A percentile compares a stretch with the other conserved stretches of the same genome.
Evolutionary conservation across 495 filamentous ascomycete species (phyloP).

Genomic region (Penicillium herquei): DNA sequence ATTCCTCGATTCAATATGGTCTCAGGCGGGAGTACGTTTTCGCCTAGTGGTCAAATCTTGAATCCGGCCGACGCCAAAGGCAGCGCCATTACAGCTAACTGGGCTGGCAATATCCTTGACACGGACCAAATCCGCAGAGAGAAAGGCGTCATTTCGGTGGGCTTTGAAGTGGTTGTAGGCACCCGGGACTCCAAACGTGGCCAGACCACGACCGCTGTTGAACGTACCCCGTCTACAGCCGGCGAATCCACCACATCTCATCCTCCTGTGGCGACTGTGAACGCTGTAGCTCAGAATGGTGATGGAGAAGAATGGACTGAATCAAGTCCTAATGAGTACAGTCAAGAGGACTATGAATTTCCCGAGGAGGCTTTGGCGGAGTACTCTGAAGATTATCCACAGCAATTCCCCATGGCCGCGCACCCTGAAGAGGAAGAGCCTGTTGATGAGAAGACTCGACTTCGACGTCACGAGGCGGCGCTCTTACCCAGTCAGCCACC

Average conservation of each 20-base stretch:
- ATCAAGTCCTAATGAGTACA: slow-evolving; percentile 31
- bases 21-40: slow-evolving; percentile 43
- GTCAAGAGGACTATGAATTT: slow-evolving; percentile 38
- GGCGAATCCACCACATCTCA: slow-evolving; percentile 23
- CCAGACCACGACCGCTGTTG: slow-evolving; percentile 49
- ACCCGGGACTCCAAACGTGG: slow-evolving; percentile 73
- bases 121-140: slow-evolving; percentile 82
- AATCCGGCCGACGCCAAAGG: slow-evolving; percentile 41
- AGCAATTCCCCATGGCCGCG: slow-evolving; percentile 41
- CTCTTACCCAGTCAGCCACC: slow-evolving; percentile 71
- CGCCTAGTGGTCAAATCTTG: slow-evolving; percentile 47
- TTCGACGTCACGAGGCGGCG: slow-evolving; percentile 64
- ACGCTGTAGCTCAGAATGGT: slow-evolving; percentile 11
- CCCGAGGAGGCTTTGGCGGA: slow-evolving; percentile 31
- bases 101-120: slow-evolving; percentile 79
- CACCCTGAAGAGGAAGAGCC: slow-evolving; percentile 57
- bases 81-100: slow-evolving; percentile 45
- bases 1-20: slow-evolving; percentile 58
- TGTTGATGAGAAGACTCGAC: slow-evolving; percentile 66
- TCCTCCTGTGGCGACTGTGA: slow-evolving; percentile 1
- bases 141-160: slow-evolving; percentile 79
- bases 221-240: slow-evolving; percentile 24
- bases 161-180: slow-evolving; percentile 85
- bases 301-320: slow-evolving; percentile 32
- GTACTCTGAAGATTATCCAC: slow-evolving; percentile 21